phyloP scores from a whole-genome alignment of 306 rosid species.

The Hippophae rhamnoides region DNA sequence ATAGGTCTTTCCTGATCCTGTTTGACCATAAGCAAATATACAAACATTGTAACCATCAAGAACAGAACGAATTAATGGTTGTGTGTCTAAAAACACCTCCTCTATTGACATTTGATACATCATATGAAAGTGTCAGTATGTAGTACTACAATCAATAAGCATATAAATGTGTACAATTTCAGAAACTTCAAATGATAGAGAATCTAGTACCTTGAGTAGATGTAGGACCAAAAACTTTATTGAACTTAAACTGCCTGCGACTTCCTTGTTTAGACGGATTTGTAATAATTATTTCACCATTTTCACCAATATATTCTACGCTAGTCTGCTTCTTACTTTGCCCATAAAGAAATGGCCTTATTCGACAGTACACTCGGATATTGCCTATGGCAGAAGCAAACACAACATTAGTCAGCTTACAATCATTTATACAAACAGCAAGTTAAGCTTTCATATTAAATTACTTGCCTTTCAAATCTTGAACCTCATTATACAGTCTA shows the following conservation, averaged over 20 bases:
- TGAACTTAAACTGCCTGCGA: slow-evolving; percentile 73
- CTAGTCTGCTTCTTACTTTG: slow-evolving; percentile 72
- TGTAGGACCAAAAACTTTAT: slow-evolving; percentile 85
- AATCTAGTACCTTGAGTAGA: slow-evolving; percentile 63
- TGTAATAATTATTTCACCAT: slow-evolving; percentile 73
- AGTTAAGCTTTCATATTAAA: not conserved
- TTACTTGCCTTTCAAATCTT: slow-evolving; percentile 78
- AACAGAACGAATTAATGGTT: slow-evolving; percentile 82
- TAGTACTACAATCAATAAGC: not conserved
- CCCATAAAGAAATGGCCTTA: slow-evolving; percentile 93
- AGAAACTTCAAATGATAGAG: slow-evolving; percentile 6
- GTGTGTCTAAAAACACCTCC: slow-evolving; percentile 83
- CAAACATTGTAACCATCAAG: slow-evolving; percentile 97
- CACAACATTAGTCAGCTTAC: slow-evolving; percentile 13
- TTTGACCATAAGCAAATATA: slow-evolving; percentile 99
- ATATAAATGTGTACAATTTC: too few relatives aligned
- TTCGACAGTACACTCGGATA: slow-evolving; percentile 92
- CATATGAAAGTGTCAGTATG: not conserved
- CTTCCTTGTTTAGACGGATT: slow-evolving; percentile 88
- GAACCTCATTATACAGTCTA: slow-evolving; percentile 87
- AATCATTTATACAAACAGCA: slow-evolving; percentile 8
- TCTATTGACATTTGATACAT: slow-evolving; percentile 30
- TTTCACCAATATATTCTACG: slow-evolving; percentile 74
- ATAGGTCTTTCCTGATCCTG: slow-evolving; percentile 96
- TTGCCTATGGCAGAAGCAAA: slow-evolving; percentile 47